Evolutionary conservation across 768 basidiomycete genomes (phyloP).

Genomic region (Tylopilus sp.): DNA sequence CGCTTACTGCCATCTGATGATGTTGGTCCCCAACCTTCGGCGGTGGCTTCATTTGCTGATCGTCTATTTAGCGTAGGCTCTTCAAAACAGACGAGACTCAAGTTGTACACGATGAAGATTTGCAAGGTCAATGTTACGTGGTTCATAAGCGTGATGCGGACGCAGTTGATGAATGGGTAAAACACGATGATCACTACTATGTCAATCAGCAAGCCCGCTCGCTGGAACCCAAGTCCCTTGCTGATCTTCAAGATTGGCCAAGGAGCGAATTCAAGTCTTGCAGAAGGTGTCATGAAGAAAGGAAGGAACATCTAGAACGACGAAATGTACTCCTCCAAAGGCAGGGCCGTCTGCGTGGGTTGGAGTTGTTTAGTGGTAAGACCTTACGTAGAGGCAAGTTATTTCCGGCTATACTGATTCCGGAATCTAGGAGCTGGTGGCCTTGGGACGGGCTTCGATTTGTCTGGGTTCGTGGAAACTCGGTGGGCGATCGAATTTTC

Average conservation of each 20-base stretch:
- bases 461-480: slow-evolving; percentile 60
- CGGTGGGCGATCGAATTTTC: slow-evolving; percentile 68
- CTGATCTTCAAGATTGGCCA: slow-evolving; percentile 25
- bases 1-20: slow-evolving; percentile 38
- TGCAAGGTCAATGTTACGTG: slow-evolving; percentile 59
- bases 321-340: slow-evolving; percentile 30
- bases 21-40: slow-evolving; percentile 26
- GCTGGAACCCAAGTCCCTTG: slow-evolving; percentile 18
- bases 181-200: slow-evolving; percentile 59
- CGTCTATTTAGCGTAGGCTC: slow-evolving; percentile 34
- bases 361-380: slow-evolving; percentile 71
- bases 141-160: slow-evolving; percentile 33
- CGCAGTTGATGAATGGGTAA: slow-evolving; percentile 38
- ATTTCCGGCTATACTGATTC: not conserved
- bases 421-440: slow-evolving; percentile 63
- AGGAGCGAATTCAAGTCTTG: slow-evolving; percentile 37
- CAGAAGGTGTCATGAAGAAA: slow-evolving; percentile 36
- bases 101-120: slow-evolving; percentile 29
- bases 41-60: slow-evolving; percentile 6
- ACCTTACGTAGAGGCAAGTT: not conserved
- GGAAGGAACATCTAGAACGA: slow-evolving; percentile 28
- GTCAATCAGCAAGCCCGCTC: slow-evolving; percentile 35
- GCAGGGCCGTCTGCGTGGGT: slow-evolving; percentile 47
- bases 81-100: slow-evolving; percentile 35
- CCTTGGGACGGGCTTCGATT: slow-evolving; percentile 61